Evolutionary conservation across 2,329 filamentous ascomycete genomes (phyloP), one percentile per base, ranked within the genome.

Genomic region (Trichoderma atroviride): DNA sequence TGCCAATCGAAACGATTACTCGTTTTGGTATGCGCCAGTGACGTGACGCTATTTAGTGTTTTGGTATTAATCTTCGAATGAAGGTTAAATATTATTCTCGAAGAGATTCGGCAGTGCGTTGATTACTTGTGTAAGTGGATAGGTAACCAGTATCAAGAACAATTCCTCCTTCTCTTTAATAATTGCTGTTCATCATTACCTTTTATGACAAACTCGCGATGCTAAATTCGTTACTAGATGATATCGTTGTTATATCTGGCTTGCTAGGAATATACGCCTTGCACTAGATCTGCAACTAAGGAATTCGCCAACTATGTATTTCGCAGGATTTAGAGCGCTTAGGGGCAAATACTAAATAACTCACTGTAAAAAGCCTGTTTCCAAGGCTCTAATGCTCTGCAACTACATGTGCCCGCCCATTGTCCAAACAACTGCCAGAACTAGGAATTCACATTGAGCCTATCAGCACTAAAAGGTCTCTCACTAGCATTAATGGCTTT

Each of bases 11-110:
- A 24, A 55, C 16, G 16, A 19, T 43, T 43, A 43, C 40, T 43
- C 7, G 35, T 19, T 65, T 27, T 35, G 19, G n/a, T n/a, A 29
- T 29, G 11, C 61, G 24, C 61, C 61, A 55, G 62, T 65, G 62
- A 65, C 62, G 52, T 35, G 50, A 65, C 47, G 11, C n/a, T 14
- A 65, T 33, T 33, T 14, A 29, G 22, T 14, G n/a, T 43, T 27
- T 56, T 43, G 37, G 16, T 14, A 14, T n/a, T 43, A 43, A 43
- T 10, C 40, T 43, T 6, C 16, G 40, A 43, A n/a, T 19, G 6
- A 43, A n/a, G 40, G 5, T 43, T 43, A 19, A 16, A 16, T 11
- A 9, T 11, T 35, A 13, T 35, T 3, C 33, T 35, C 33, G 10
- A 40, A 40, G 16, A 43, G 16, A 9, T 43, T 43, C 19, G 19